Evolutionary conservation across 306 rosid species (phyloP), one percentile per base, ranked within the genome.

Genomic region (Astragalus membranaceus): DNA sequence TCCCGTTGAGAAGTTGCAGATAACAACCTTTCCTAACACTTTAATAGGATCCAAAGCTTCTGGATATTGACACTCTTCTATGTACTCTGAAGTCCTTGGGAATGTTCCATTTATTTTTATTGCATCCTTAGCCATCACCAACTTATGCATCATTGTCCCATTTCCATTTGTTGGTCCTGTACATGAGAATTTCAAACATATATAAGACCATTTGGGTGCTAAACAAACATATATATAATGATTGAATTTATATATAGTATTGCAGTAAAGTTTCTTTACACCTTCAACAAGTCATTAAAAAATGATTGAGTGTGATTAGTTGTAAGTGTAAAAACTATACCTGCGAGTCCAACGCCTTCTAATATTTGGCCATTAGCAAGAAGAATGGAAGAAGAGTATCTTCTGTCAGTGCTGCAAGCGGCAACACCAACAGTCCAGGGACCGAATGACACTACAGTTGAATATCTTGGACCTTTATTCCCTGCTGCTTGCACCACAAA

Each of bases 401-500:
- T 72, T 85, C 97, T 84, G 68, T 87, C 89, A 0, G 96, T 94
- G 76, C 71, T 60, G 55, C 86, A 83, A 41, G 96, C 82, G 3
- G 87, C 97, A 14, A 83, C 96, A 30, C 89, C 81, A 0, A 88
- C 59, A 3, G 81, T 83, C 97, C 97, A 94, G 5, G 99, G 99
- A 76, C 96, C 89, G 70, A 69, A 91, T 3, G 97, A 87, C 11
- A 88, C 75, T 10, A 87, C 81, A 2, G 83, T 74, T n/a, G 92
- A 87, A 77, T 87, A 62, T 12, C 49, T 49, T 1, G 99, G 99
- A 8, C 99, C 99, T 0, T 58, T 73, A 75, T 94, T 94, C 2
- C 97, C 97, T 4, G 89, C 87, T 5, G 99, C 97, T 76, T 94
- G 91, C 41, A 80, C 88, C 74, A 94, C 97, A 4, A 94, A 75